phyloP scores from a whole-genome alignment of 169 alveolate genomes.

The Pseudocohnilembus persalinus region DNA sequence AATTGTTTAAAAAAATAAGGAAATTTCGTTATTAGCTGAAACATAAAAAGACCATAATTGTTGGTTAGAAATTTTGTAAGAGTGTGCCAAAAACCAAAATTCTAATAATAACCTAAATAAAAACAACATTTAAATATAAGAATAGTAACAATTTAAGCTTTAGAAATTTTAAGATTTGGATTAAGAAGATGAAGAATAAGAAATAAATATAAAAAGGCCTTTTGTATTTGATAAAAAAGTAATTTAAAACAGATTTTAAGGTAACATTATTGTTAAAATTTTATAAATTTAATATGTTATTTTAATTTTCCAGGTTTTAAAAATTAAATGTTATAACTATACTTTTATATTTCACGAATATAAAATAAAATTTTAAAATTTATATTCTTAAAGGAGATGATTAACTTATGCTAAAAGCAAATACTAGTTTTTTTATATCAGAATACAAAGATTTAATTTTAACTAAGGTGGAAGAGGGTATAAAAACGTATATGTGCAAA shows the following conservation, averaged over 20 bases:
- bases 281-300: too few relatives aligned
- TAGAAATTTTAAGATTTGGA: neutral
- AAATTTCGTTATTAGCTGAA: neutral
- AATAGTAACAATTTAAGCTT: neutral
- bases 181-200: neutral
- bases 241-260: neutral
- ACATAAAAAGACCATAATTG: neutral
- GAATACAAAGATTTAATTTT: neutral
- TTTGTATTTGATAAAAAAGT: neutral
- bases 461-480: neutral
- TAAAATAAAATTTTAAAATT: too few relatives aligned
- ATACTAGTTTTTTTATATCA: neutral
- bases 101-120: too few relatives aligned
- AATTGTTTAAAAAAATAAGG: neutral
- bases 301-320: neutral
- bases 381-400: neutral
- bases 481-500: neutral
- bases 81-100: neutral
- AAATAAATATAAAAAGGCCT: neutral
- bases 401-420: neutral
- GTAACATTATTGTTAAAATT: too few relatives aligned
- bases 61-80: neutral
- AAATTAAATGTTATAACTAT: too few relatives aligned
- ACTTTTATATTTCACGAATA: too few relatives aligned
- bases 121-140: too few relatives aligned